phyloP scores from a whole-genome alignment of 1,139 yeast species.

The Suhomyces guaymorum region DNA sequence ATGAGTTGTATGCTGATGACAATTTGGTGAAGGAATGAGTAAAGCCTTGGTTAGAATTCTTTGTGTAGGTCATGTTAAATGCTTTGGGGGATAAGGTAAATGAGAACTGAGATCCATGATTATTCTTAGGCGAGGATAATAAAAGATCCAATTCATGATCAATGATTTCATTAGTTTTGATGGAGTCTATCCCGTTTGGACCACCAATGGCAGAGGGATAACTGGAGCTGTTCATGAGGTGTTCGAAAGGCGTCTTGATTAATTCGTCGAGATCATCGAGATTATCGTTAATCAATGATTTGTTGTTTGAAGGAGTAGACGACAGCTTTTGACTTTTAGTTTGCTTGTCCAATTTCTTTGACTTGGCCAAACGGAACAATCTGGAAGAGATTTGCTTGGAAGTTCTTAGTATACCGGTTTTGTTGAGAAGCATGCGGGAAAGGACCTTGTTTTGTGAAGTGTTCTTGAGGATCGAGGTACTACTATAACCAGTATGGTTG shows the following conservation, averaged over 20 bases:
- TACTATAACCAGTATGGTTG: constrained; percentile 26
- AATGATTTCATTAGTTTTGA: constrained; percentile 18
- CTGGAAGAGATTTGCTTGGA: constrained; percentile 45
- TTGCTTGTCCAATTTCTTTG: constrained; percentile 19
- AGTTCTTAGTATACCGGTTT: constrained; percentile 38
- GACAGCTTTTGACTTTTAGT: constrained; percentile 19
- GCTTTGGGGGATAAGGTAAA: constrained; percentile 13
- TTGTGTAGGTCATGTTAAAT: constrained; percentile 9
- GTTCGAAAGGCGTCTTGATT: constrained; percentile 18
- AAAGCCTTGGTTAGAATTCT: constrained; percentile 1
- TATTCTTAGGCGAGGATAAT: constrained; percentile 17
- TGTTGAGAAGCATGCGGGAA: constrained; percentile 43
- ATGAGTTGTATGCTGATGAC: constrained; percentile 6
- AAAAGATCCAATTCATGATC: constrained; percentile 20
- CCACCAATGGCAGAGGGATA: constrained; percentile 4
- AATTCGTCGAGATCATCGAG: constrained; percentile 17
- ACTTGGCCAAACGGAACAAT: constrained; percentile 21
- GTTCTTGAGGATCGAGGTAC: constrained; percentile 28
- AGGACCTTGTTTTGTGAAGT: constrained; percentile 44
- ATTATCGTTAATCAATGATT: constrained; percentile 8
- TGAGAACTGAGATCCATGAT: constrained; percentile 2
- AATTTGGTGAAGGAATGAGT: constrained; percentile 15
- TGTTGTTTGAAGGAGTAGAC: constrained; percentile 9
- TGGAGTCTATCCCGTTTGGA: constrained; percentile 14
- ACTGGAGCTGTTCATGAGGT: constrained; percentile 8